Conservation (phyloP, 805 yeast species). For the Lipomyces sp. region DNA sequence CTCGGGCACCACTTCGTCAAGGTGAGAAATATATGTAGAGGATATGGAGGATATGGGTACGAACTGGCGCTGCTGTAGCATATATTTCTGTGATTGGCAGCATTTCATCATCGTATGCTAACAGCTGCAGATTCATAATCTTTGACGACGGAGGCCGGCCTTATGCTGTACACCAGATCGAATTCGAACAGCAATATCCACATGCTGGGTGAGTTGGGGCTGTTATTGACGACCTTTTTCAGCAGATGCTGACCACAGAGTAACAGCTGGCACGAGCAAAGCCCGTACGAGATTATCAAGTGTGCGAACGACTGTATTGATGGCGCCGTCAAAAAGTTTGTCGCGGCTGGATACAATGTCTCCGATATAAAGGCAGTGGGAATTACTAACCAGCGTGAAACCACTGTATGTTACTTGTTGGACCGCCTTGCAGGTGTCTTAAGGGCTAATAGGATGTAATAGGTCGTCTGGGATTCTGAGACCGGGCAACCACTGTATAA, state of each 20-base stretch:
- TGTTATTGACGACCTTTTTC: neutral
- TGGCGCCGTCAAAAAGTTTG: constrained; percentile 45
- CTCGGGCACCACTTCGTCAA: constrained; percentile 37
- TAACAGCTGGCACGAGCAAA: constrained; percentile 85
- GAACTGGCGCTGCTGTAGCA: neutral
- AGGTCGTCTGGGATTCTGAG: constrained; percentile 72
- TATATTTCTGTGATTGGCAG: too few species aligned
- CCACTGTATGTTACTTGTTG: constrained; percentile 56
- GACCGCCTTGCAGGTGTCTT: neutral
- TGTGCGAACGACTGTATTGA: constrained; percentile 77
- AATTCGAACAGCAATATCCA: constrained; percentile 60
- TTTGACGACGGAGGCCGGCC: constrained; percentile 76
- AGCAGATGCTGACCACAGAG: neutral
- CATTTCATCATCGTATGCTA: neutral
- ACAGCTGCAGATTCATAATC: constrained; percentile 75
- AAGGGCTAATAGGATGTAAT: neutral
- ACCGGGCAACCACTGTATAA: constrained; percentile 84
- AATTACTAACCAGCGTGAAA: constrained; percentile 94
- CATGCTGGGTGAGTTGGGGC: constrained; percentile 43
- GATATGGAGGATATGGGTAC: neutral
- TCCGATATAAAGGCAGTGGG: constrained; percentile 73
- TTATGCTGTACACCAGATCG: constrained; percentile 87
- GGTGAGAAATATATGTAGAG: constrained; percentile 13
- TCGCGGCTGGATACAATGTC: constrained; percentile 42
- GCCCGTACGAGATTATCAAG: constrained; percentile 79